Percentiles rank a stretch among this genome's conserved stretches.
These are phyloP conservation scores for Lizanozyma gosingica DNA, from an alignment of 1,139 yeast species.

Conservation along the genomic window DNA sequence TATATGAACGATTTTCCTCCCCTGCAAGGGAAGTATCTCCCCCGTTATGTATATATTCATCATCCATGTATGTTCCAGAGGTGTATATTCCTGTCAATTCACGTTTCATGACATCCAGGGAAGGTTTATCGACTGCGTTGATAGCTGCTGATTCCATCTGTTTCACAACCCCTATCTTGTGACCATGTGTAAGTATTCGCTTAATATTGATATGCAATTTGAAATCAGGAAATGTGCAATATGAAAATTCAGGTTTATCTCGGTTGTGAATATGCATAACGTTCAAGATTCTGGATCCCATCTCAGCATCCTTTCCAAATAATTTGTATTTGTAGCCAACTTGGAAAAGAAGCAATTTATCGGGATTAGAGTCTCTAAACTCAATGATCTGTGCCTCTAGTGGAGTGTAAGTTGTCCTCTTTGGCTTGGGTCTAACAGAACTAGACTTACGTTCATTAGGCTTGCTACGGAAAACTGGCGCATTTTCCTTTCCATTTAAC, in stretches of 20 bases:
- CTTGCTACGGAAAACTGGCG: background rate
- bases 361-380: constrained; percentile 49
- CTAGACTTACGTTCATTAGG: background rate
- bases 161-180: constrained; percentile 79
- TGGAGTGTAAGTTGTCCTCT: constrained; percentile 42
- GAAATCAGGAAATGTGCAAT: constrained; percentile 76
- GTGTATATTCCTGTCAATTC: constrained; percentile 69
- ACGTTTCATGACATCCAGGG: constrained; percentile 38
- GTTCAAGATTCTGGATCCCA: constrained; percentile 56
- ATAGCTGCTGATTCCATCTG: constrained; percentile 79
- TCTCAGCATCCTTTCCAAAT: constrained; percentile 74
- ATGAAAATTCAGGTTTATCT: constrained; percentile 55
- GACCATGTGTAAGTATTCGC: constrained; percentile 50
- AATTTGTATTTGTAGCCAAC: constrained; percentile 89
- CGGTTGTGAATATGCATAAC: constrained; percentile 56
- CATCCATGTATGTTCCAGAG: constrained; percentile 74
- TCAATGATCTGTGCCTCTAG: constrained; percentile 68
- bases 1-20: constrained; percentile 19
- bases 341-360: constrained; percentile 69
- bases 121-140: constrained; percentile 37
- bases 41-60: constrained; percentile 24
- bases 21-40: constrained; percentile 7
- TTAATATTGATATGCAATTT: constrained; percentile 69
- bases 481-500: background rate
- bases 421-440: background rate